Evolutionary conservation across 768 basidiomycete genomes (phyloP), one percentile per base, ranked within the genome.

Genomic region (Hortiboletus campestris): DNA sequence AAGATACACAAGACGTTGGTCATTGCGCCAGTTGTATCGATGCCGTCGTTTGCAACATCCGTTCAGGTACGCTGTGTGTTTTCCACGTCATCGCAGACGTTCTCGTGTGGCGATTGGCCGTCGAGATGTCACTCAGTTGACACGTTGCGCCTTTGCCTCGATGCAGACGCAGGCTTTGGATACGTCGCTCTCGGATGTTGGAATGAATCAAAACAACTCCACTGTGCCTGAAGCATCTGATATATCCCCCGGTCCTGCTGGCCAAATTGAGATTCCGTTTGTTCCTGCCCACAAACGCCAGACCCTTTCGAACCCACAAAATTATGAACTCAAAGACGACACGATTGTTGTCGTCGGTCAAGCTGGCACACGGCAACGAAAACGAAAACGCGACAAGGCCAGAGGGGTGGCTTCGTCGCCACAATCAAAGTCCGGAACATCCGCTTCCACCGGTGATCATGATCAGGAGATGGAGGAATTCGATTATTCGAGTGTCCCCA

Each of bases 321-420:
- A 39, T 29, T 43, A 56, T 25, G 39, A 65, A 34, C 68, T 67
- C 19, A 72, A 73, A 32, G 83, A 85, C 43, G 90, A 89, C 64
- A 75, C 82, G 2, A 85, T 93, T 49, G 82, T 91, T 7, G 78
- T 88, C 14, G 88, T 91, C 17, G 89, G 89, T 8, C 84, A 86
- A 64, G 66, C 75, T 19, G 75, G 79, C 49, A 76, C 80, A 66
- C 84, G 84, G 74, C 88, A 88, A 66, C 78, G 83, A 39, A 89
- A 89, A 68, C 77, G 85, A 57, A 68, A 59, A 54, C 57, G 63
- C 20, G 65, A 63, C 49, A 63, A 52, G 51, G 48, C 51, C 17
- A 65, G 55, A 53, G 56, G 62, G 35, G 53, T 22, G 8, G 11
- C 32, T 8, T 31, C 22, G 11, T 14, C 41, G 10, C 45, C 50